Base-by-base conservation (phyloP, 495 filamentous ascomycete genomes). In the Hyaloscypha bicolor region DNA sequence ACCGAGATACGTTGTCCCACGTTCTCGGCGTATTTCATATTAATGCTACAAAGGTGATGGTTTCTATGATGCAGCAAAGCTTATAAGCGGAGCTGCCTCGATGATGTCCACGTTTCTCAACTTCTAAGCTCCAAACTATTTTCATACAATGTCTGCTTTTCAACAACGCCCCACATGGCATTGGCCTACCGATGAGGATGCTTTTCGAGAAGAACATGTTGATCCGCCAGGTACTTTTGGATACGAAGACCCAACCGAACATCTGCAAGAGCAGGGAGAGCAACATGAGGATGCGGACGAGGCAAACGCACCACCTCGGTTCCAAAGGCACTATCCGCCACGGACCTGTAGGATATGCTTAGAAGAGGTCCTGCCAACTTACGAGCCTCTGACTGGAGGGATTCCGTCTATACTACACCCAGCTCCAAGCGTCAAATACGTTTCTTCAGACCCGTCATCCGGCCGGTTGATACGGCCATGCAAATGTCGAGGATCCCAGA, bases 291-390 rank as follows among this genome's bases (percentile, higher is more conserved):
- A 42, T 1, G 33, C 45, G n/a, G 35, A 62, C 31, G 55, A 77
- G 58, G 68, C 75, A 35, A 69, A 71, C 25, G 65, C 73, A 30
- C 62, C 75, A 21, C 75, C 72, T 71, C 74, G 72, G 60, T 63
- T 76, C 25, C 71, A 78, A 69, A 82, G 78, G 66, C 81, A 85
- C 70, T 93, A 90, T 74, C 81, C 83, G 31, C 83, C 89, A 30
- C 87, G 93, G 55, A 89, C 85, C 63, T 99, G 95, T 76, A 92
- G 95, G 60, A 99, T 99, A 69, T 99, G 95, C 74, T 82, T 97
- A 56, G 95, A 97, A 69, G 88, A 83, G 1, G 92, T 97, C 31
- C 78, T 87, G 39, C 92, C 94, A 3, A 94, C 92, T 12, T 89
- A 88, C 70, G 84, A 93, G 53, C 80, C 89, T 59, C 83, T 86